These are phyloP conservation scores for Creolimax fragrantissima DNA, from an alignment of 78 protist species.

Conservation along the genomic window DNA sequence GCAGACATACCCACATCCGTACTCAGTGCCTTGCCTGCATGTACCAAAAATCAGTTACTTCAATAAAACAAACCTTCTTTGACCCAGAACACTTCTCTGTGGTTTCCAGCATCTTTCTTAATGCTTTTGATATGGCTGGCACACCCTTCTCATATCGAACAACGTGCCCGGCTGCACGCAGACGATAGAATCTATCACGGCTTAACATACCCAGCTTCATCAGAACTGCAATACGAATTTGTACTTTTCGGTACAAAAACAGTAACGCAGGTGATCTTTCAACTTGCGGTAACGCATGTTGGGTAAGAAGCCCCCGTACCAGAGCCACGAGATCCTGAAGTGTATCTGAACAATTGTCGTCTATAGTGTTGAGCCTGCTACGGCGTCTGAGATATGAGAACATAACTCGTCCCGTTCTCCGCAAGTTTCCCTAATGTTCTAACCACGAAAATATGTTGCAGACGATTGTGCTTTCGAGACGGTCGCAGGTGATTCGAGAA, in stretches of 20 bases:
- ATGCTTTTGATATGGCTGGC: neutral
- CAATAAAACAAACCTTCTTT: neutral
- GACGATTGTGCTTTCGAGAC: too few relatives aligned
- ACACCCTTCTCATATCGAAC: neutral
- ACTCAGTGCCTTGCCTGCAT: too few relatives aligned
- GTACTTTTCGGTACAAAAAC: neutral
- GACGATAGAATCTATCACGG: neutral
- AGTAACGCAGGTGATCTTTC: neutral
- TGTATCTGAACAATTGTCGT: neutral
- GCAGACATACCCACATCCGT: too few relatives aligned
- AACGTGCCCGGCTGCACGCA: neutral
- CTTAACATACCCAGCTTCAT: neutral
- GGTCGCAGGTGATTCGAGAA: too few relatives aligned
- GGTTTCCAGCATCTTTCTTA: neutral
- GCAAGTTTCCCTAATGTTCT: too few relatives aligned
- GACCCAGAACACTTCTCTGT: neutral
- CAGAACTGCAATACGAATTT: neutral
- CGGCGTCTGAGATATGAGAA: neutral
- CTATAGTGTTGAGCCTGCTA: neutral
- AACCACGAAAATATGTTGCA: too few relatives aligned
- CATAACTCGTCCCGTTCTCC: too few relatives aligned
- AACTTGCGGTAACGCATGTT: neutral
- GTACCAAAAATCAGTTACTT: too few relatives aligned
- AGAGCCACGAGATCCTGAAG: neutral
- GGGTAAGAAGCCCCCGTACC: neutral